Evolutionary conservation across 176 grass and related monocot genomes (phyloP).

Genomic region (Avena insularis): DNA sequence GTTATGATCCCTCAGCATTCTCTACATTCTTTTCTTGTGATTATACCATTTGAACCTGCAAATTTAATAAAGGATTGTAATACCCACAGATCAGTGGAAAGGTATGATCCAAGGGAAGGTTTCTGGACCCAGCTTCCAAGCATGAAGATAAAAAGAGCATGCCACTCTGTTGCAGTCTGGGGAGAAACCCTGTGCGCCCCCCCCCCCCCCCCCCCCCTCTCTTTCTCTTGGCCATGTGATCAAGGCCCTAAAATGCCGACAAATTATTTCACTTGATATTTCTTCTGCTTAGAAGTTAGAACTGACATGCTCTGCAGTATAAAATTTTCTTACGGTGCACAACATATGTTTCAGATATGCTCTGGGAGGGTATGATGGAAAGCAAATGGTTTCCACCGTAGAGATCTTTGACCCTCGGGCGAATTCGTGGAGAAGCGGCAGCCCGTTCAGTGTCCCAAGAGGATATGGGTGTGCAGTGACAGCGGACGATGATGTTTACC

Average conservation of each 20-base stretch:
- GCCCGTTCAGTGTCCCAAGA: constrained; percentile 57
- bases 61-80: constrained; percentile 27
- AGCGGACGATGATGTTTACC: constrained; percentile 49
- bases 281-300: constrained; percentile 9
- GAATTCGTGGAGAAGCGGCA: constrained; percentile 60
- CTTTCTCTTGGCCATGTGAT: background rate
- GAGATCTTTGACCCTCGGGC: constrained; percentile 73
- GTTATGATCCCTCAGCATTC: constrained; percentile 57
- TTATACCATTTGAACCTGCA: constrained; percentile 10
- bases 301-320: background rate
- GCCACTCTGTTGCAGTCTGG: constrained; percentile 57
- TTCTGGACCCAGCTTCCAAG: constrained; percentile 71
- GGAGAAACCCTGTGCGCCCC: constrained; percentile 59
- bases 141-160: constrained; percentile 76
- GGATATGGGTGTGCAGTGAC: constrained; percentile 66
- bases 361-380: constrained; percentile 70
- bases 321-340: background rate
- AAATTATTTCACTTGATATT: background rate
- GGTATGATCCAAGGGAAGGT: constrained; percentile 95
- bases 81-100: constrained; percentile 73
- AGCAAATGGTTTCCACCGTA: constrained; percentile 53
- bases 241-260: constrained; percentile 8
- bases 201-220: background rate
- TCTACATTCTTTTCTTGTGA: background rate
- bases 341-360: constrained; percentile 58